These are phyloP conservation scores for Hypoxylon crocopeplum DNA, from an alignment of 495 filamentous ascomycete species.

Conservation along the genomic window DNA sequence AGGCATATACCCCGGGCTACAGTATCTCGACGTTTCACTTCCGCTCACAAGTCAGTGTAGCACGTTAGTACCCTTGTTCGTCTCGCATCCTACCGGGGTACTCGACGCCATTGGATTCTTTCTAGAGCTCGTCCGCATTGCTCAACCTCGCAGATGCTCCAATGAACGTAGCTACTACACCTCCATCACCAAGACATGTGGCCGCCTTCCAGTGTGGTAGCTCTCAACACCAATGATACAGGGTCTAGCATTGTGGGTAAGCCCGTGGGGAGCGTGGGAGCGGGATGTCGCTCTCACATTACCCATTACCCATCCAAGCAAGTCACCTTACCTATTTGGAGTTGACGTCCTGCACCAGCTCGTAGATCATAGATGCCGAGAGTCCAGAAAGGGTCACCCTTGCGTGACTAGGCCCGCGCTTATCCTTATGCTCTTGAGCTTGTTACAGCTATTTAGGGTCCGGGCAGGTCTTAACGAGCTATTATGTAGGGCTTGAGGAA, in stretches of 20 bases:
- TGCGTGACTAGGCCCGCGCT: conserved; percentile 21
- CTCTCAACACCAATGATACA: conserved; percentile 13
- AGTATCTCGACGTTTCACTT: conserved; percentile 36
- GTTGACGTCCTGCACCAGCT: conserved; percentile 22
- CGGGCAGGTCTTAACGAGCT: conserved; percentile 23
- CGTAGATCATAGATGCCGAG: conserved; percentile 29
- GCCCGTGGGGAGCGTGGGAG: conserved; percentile 22
- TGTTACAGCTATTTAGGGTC: conserved; percentile 33
- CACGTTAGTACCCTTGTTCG: conserved; percentile 27
- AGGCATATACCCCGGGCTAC: conserved; percentile 19
- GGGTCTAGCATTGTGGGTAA: conserved; percentile 30
- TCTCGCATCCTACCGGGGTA: conserved; percentile 35
- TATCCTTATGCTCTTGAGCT: conserved; percentile 18
- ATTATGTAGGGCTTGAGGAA: conserved; percentile 13
- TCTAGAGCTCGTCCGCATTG: conserved; percentile 9
- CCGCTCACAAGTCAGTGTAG: conserved; percentile 26
- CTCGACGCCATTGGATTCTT: conserved; percentile 3
- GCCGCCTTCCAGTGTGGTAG: background rate
- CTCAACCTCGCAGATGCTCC: conserved; percentile 2
- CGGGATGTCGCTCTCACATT: conserved; percentile 15
- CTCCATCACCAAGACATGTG: conserved; percentile 17
- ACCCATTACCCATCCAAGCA: conserved; percentile 20
- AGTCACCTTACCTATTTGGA: conserved; percentile 30
- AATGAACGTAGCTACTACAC: background rate
- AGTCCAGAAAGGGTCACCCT: conserved; percentile 16